A percentile compares a stretch with the other conserved stretches of the same genome.
Evolutionary conservation across 139 green algal genomes (phyloP).

Genomic region (Tetratostichococcus sp.): DNA sequence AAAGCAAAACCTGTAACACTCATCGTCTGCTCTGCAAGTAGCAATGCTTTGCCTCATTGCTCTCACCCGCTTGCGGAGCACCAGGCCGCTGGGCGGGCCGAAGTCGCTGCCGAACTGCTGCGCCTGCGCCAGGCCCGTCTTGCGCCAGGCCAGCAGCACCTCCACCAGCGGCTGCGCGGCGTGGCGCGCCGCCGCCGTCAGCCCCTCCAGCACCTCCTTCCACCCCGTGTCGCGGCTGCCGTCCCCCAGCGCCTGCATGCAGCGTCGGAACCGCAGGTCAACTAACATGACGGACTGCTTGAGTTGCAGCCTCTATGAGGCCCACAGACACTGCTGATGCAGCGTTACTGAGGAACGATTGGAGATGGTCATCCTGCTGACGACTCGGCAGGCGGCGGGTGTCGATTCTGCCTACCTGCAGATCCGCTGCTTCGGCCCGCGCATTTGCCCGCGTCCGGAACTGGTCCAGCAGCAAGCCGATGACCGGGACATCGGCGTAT

Average conservation of each 20-base stretch:
- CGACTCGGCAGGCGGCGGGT: no score
- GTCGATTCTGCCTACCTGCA: not conserved
- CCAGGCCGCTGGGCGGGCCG: constrained; percentile 3
- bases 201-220: constrained; percentile 28
- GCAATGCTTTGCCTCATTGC: no score
- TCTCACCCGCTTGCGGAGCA: constrained; percentile 33
- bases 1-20: no score
- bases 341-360: no score
- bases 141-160: constrained; percentile 36
- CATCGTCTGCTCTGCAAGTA: no score
- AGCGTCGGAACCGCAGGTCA: no score
- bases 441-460: constrained; percentile 14
- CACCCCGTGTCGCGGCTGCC: constrained; percentile 16
- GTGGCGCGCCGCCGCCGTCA: constrained; percentile 23
- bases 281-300: no score
- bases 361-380: no score
- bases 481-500: not conserved
- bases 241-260: constrained; percentile 27
- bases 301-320: not conserved
- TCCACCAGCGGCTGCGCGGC: constrained; percentile 25
- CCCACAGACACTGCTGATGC: not conserved
- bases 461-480: constrained; percentile 9
- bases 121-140: constrained; percentile 9
- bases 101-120: not conserved
- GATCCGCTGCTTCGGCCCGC: constrained; percentile 5